Evolutionary conservation across 306 rosid species (phyloP).

Genomic region (Fragaria ananassa): DNA sequence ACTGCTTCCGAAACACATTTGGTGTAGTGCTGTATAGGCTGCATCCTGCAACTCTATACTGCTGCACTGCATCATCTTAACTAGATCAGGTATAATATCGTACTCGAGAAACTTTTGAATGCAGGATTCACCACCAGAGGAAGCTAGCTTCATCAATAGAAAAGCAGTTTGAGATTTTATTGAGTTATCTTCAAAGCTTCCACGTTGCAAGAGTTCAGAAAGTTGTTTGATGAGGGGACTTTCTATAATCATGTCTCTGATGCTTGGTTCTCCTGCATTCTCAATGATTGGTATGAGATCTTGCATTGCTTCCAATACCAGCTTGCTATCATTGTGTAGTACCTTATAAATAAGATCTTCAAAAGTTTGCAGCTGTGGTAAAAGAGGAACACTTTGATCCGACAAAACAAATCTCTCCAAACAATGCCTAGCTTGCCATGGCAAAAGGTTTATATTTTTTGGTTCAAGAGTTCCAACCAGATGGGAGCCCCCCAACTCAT

Average conservation of each 20-base stretch:
- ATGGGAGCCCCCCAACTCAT: constrained; percentile 26
- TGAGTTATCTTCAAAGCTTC: constrained; percentile 5
- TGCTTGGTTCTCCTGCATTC: constrained; percentile 23
- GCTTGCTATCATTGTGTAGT: constrained; percentile 12
- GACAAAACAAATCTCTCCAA: constrained; percentile 21
- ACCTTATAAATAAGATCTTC: constrained; percentile 23
- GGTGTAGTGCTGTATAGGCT: constrained; percentile 25
- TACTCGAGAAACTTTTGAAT: constrained; percentile 24
- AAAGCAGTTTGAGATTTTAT: constrained; percentile 19
- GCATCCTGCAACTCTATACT: constrained; percentile 21
- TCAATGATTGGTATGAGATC: constrained; percentile 32
- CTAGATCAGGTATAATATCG: constrained; percentile 28
- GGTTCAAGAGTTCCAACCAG: constrained; percentile 17
- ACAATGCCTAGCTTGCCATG: constrained; percentile 31
- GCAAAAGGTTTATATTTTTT: constrained; percentile 24
- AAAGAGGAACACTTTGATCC: constrained; percentile 15
- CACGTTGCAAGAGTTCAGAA: constrained; percentile 22
- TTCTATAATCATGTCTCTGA: constrained; percentile 26
- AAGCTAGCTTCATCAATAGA: constrained; percentile 28
- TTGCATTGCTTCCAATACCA: constrained; percentile 28
- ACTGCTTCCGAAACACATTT: constrained; percentile 30
- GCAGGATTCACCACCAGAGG: constrained; percentile 33
- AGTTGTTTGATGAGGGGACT: constrained; percentile 22
- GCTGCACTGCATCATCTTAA: constrained; percentile 30
- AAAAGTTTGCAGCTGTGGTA: constrained; percentile 22